Percentiles rank a stretch among this genome's conserved stretches.
Conservation (phyloP, 495 filamentous ascomycete genomes). For the Paragyromitra xinjiangensis region DNA sequence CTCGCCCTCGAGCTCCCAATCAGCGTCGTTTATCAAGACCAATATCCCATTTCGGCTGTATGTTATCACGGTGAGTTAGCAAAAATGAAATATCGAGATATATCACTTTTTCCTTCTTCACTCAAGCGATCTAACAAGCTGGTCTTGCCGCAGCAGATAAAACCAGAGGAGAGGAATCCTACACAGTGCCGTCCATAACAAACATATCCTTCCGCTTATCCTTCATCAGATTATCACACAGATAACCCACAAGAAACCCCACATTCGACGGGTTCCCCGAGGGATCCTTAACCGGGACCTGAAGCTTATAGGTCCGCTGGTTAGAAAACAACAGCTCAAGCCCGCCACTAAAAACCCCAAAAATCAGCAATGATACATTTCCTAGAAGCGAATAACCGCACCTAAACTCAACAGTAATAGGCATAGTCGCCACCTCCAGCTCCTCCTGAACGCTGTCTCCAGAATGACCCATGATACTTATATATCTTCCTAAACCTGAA, state of each 20-base stretch:
- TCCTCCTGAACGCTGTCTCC: not conserved
- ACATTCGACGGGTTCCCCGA: conserved; percentile 68
- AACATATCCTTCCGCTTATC: conserved; percentile 89
- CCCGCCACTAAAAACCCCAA: conserved; percentile 72
- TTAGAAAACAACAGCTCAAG: conserved; percentile 95
- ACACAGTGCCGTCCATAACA: conserved; percentile 88
- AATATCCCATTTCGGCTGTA: conserved; percentile 92
- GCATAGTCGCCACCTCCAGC: conserved; percentile 11
- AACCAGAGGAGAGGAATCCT: conserved; percentile 59
- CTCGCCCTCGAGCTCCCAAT: conserved; percentile 98
- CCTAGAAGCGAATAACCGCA: not conserved
- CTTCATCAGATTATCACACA: conserved; percentile 85
- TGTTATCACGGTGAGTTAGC: too few species aligned
- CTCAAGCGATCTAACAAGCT: not conserved
- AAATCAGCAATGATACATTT: conserved; percentile 2
- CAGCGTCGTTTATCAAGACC: conserved; percentile 95
- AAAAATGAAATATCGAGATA: conserved; percentile 5
- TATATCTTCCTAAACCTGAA: not conserved
- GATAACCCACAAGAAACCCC: conserved; percentile 76
- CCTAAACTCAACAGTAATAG: conserved; percentile 55
- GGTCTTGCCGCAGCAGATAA: too few species aligned
- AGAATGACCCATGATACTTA: conserved; percentile 2
- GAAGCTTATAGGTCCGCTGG: conserved; percentile 73
- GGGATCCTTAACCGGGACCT: conserved; percentile 69
- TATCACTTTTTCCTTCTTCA: not conserved